Base-by-base conservation (phyloP, 2,329 filamentous ascomycete species). In the Tolypocladium guangdongense region DNA sequence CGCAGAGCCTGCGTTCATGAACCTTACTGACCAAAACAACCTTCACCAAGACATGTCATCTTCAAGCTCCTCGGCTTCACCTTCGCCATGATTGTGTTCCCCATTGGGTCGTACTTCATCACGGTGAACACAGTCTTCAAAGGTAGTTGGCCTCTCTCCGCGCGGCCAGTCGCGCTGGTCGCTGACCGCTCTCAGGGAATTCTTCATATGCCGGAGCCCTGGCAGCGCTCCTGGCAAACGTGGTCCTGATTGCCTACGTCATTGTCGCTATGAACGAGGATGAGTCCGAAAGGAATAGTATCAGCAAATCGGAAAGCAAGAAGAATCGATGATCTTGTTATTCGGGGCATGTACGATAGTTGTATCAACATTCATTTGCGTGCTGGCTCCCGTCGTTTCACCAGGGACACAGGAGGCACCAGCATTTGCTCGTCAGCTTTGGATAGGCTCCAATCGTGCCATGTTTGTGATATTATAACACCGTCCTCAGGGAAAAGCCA, bases 201-300 rank as follows among this genome's bases (percentile, higher is more conserved):
- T 81, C 90, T 16, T 95, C 91, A 2, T 92, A 84, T 62, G 90
- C 91, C 4, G 93, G 91, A 16, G 90, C 83, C 0, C 75, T 87
- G 36, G 93, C 93, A 1, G 93, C 93, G 22, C 72, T 97, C 50
- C 83, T 95, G 68, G 93, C 93, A 14, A 99, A 99, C 62, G 80
- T 95, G 2, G 90, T 99, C 4, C 74, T 99, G 50, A 80, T 97
- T 54, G 83, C 80, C n/a, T 99, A 97, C 69, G 82, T 97, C 45
- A 74, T 96, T 54, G 89, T 96, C 22, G 93, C 93, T 4, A 91
- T 96, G 80, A 84, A 80, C 56, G 93, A 99, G 68, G 93, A 97
- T 64, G 73, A 80, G 60, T 71, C 72, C 2, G 77, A 79, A 20
- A 70, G 71, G 58, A 56, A 64, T 37, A 74, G 74, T 56, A 74